Evolutionary conservation across 1,284 basidiomycete species (phyloP), one percentile per base, ranked within the genome.

Genomic region (Porphyrellus sp.): DNA sequence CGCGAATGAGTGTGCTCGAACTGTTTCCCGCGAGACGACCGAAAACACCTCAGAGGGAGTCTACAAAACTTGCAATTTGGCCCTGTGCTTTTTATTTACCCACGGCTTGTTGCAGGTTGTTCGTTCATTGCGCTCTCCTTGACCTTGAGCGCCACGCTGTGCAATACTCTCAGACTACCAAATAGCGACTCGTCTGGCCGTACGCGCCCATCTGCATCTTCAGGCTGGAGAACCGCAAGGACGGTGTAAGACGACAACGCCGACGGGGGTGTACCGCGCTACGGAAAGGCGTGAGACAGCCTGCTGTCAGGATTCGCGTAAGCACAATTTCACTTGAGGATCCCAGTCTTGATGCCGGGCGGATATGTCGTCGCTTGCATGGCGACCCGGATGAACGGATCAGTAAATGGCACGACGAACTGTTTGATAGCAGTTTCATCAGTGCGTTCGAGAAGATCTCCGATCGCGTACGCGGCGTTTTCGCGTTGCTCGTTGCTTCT

Each of bases 341-440:
- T 95, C 11, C 87, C 93, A 12, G 83, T 85, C 74, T 97, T 97
- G 70, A 97, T 92, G 24, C 86, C 89, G 1, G 93, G 89, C 7
- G 94, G 93, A 67, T 93, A 91, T 0, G 86, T 84, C 46, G 87
- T 89, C 16, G 91, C 86, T 68, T 91, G 89, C 0, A 91, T 92
- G 3, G 92, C 93, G 34, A 96, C 92, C 65, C 92, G 88, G 64
- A 98, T 98, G 58, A 98, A 85, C 3, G 95, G 94, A 24, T 96
- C 95, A 21, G 96, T 98, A 69, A 98, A 93, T 30, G 92, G 90
- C 12, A 98, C 95, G 56, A 98, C 93, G 70, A 93, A 98, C 0
- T 94, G 91, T 71, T 97, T 98, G 81, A 99, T 91, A 1, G 93
- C 86, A 21, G 77, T 80, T 65, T 96, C 89, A 27, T 89, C 83